A percentile compares a stretch with the other conserved stretches of the same genome.
Conservation (phyloP, 345 rosid species). For the Eucalyptus pauciflora region DNA sequence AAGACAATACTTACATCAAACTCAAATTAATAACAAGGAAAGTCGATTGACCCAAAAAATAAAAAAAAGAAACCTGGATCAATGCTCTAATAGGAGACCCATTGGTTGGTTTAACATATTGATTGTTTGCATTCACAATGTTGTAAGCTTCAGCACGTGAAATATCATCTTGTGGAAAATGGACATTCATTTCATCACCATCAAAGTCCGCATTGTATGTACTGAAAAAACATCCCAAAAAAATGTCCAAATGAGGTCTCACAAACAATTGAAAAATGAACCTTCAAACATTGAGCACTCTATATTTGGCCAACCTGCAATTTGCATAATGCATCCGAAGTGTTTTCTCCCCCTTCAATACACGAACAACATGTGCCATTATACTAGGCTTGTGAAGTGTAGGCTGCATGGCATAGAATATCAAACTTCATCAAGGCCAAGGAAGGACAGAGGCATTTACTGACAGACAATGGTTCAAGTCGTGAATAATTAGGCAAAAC, state of each 20-base stretch:
- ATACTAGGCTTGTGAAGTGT: slow-evolving; percentile 97
- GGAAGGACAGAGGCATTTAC: neutral
- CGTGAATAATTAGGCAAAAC: neutral
- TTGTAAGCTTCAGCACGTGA: slow-evolving; percentile 98
- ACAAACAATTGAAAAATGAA: neutral
- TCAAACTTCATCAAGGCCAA: neutral
- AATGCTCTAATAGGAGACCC: slow-evolving; percentile 86
- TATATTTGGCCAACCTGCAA: slow-evolving; percentile 55
- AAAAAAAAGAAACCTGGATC: slow-evolving; percentile 53
- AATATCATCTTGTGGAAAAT: slow-evolving; percentile 98
- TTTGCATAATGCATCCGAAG: slow-evolving; percentile 99
- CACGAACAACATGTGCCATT: slow-evolving; percentile 96
- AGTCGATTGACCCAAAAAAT: neutral
- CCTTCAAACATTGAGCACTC: neutral
- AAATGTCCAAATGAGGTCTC: neutral
- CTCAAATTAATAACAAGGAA: neutral
- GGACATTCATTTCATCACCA: slow-evolving; percentile 99
- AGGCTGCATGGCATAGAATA: slow-evolving; percentile 49
- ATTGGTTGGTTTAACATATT: slow-evolving; percentile 87
- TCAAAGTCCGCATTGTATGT: slow-evolving; percentile 99
- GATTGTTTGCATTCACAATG: slow-evolving; percentile 96
- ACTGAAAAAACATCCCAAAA: slow-evolving; percentile 30
- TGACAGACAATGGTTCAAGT: neutral
- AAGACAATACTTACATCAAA: neutral
- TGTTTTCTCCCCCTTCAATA: slow-evolving; percentile 86